Conservation (phyloP, 441 rosid species). For the Omphalea diandra region DNA sequence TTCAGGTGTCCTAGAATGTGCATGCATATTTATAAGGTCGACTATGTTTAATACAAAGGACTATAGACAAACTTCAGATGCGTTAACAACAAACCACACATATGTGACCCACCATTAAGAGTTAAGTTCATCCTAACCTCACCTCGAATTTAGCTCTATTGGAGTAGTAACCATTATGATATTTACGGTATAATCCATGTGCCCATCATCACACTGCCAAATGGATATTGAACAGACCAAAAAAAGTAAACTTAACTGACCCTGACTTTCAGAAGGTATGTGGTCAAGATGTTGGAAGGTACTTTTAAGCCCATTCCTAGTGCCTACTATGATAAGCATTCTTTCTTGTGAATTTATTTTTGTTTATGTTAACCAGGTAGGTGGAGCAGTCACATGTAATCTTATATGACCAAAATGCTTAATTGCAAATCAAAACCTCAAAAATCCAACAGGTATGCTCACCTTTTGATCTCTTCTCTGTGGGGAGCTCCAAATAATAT, state of each 20-base stretch:
- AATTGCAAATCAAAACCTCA: constrained; percentile 6
- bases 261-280: not conserved
- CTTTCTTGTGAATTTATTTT: not conserved
- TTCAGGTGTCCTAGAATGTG: not conserved
- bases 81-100: not conserved
- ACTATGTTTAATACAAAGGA: not conserved
- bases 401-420: not conserved
- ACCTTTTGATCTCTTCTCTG: constrained; percentile 81
- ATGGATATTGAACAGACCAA: not conserved
- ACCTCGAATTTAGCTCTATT: not conserved
- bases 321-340: not conserved
- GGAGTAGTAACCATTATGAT: not conserved
- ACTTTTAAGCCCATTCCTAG: not conserved
- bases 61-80: not conserved
- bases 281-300: not conserved
- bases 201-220: not conserved
- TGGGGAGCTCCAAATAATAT: constrained; percentile 77
- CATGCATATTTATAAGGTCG: not conserved
- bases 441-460: constrained; percentile 19
- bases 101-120: not conserved
- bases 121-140: not conserved
- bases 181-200: too few species aligned
- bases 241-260: not conserved
- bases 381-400: not conserved
- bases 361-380: not conserved